A percentile compares a stretch with the other conserved stretches of the same genome.
Conservation (phyloP, 2,329 filamentous ascomycete species). For the Macrophomina pseudophaseolina region DNA sequence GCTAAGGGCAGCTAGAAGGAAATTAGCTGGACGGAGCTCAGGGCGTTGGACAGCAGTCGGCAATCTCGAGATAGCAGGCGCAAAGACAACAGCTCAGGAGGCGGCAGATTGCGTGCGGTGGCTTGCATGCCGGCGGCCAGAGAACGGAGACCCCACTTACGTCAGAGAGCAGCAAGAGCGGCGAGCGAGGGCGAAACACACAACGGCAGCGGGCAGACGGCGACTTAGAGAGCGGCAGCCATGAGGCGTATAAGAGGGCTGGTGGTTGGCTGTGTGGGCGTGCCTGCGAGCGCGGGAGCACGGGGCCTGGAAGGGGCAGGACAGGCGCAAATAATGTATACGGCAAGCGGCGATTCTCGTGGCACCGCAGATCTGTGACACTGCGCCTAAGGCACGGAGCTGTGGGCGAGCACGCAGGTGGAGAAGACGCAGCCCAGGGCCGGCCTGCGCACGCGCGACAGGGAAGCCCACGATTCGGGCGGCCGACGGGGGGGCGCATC, state of each 20-base stretch:
- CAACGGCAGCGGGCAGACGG: background rate
- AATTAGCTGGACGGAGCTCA: constrained; percentile 25
- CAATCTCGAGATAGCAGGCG: constrained; percentile 32
- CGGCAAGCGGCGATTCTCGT: constrained; percentile 33
- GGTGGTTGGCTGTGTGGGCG: background rate
- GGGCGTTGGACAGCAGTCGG: constrained; percentile 19
- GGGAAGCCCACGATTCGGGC: constrained; percentile 23
- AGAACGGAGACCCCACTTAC: constrained; percentile 1
- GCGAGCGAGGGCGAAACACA: background rate
- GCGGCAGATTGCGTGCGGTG: constrained; percentile 24
- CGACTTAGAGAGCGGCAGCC: constrained; percentile 8
- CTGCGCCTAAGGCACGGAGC: constrained; percentile 23
- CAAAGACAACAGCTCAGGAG: constrained; percentile 28
- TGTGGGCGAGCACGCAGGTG: constrained; percentile 19
- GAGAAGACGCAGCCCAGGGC: constrained; percentile 13
- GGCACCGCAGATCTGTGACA: constrained; percentile 31
- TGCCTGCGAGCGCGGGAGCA: constrained; percentile 16
- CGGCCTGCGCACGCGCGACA: constrained; percentile 13
- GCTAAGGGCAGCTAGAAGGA: constrained; percentile 27
- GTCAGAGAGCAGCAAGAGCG: background rate
- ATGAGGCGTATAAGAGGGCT: constrained; percentile 1
- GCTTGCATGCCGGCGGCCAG: too few species aligned
- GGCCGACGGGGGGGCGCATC: constrained; percentile 13
- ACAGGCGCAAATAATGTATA: constrained; percentile 30
- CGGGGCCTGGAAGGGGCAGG: constrained; percentile 24